Evolutionary conservation across 2,329 filamentous ascomycete species (phyloP).

Genomic region (Fusarium haematococcum): DNA sequence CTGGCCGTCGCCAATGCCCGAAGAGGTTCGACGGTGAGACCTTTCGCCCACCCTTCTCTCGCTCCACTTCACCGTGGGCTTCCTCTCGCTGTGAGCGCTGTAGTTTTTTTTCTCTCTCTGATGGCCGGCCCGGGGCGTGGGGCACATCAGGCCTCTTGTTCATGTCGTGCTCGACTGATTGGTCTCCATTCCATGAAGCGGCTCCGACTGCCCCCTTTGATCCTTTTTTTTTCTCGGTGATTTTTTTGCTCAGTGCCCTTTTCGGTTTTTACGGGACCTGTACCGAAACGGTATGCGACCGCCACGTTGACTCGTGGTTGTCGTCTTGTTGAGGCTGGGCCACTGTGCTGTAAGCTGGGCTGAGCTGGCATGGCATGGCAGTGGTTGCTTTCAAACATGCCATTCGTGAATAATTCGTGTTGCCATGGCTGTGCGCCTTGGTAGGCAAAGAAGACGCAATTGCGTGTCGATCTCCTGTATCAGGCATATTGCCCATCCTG

Average conservation of each 20-base stretch:
- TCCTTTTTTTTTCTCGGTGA: constrained; percentile 15
- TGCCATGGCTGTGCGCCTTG: constrained; percentile 16
- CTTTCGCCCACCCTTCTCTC: constrained; percentile 39
- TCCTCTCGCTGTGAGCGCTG: constrained; percentile 14
- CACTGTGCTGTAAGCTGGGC: neutral
- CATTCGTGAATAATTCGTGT: constrained; percentile 11
- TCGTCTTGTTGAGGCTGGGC: neutral
- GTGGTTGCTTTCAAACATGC: constrained; percentile 26
- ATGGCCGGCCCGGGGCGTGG: constrained; percentile 45
- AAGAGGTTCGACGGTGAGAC: constrained; percentile 43
- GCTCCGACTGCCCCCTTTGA: constrained; percentile 29
- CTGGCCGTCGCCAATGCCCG: constrained; percentile 33
- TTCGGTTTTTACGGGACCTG: constrained; percentile 11
- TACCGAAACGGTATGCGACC: constrained; percentile 9
- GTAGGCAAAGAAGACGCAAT: constrained; percentile 16
- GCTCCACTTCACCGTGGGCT: constrained; percentile 39
- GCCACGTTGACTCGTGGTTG: constrained; percentile 21
- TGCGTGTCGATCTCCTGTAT: constrained; percentile 25
- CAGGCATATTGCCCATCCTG: neutral
- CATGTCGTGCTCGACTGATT: constrained; percentile 50
- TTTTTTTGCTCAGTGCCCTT: constrained; percentile 10
- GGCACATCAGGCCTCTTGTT: constrained; percentile 43
- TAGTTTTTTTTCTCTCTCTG: constrained; percentile 9
- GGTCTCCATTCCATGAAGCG: constrained; percentile 45
- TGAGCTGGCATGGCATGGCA: neutral